These are phyloP conservation scores for Mortierella sp. DNA, from an alignment of 371 early-diverging fungal genomes.

Conservation along the genomic window DNA sequence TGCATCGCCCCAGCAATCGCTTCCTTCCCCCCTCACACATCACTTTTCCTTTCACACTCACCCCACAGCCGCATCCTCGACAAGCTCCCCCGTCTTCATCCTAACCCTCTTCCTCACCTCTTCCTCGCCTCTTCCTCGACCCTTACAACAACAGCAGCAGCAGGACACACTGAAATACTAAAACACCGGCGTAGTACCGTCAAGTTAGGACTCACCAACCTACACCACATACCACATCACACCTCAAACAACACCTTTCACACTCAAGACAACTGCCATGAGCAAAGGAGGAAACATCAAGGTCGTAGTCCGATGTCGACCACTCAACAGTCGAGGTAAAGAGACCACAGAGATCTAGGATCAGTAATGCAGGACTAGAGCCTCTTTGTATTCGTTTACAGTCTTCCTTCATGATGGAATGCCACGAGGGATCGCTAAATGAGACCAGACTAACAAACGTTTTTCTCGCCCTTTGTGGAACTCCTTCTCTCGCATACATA, in stretches of 20 bases:
- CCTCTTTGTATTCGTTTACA: not conserved
- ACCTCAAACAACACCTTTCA: not conserved
- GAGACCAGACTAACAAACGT: not conserved
- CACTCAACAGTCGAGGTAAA: constrained; percentile 81
- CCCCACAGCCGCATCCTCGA: not conserved
- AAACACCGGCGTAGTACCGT: not conserved
- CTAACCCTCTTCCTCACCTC: not conserved
- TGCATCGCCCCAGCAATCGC: not conserved
- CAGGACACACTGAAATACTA: not conserved
- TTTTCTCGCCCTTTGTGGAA: not conserved
- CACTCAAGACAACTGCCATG: constrained; percentile 14
- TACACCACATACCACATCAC: not conserved
- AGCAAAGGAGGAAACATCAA: constrained; percentile 75
- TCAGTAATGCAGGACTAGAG: not conserved
- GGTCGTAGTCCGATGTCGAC: constrained; percentile 87
- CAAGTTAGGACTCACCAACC: not conserved
- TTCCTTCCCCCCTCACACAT: not conserved
- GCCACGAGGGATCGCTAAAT: not conserved
- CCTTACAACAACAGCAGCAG: constrained; percentile 7
- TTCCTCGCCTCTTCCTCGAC: not conserved
- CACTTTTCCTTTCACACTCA: not conserved
- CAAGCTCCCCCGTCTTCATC: not conserved
- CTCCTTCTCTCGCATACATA: constrained; percentile 29
- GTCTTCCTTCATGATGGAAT: not conserved
- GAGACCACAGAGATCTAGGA: not conserved